phyloP scores from a whole-genome alignment of 2,329 filamentous ascomycete species.

The Aspergillus proliferans region DNA sequence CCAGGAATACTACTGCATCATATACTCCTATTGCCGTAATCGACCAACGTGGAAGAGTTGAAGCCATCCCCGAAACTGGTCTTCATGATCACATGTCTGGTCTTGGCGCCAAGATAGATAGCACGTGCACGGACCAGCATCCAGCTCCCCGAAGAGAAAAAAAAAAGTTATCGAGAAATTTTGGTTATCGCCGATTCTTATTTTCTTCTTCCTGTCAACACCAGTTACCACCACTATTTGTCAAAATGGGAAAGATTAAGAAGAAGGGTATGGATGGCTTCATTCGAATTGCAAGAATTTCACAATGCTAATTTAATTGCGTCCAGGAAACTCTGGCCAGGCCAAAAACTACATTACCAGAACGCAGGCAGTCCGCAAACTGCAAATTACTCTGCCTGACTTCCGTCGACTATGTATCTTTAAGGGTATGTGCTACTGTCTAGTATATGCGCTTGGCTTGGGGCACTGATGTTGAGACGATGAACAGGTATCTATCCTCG shows the following conservation, averaged over 20 bases:
- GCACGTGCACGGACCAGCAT: conserved; percentile 1
- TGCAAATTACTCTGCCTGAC: conserved; percentile 93
- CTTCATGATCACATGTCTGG: neutral
- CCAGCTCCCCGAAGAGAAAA: conserved; percentile 16
- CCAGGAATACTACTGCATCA: neutral
- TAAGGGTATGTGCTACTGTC: conserved; percentile 56
- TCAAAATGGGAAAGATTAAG: conserved; percentile 70
- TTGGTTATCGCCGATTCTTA: conserved; percentile 27
- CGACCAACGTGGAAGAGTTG: conserved; percentile 3
- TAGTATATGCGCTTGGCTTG: neutral
- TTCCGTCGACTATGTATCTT: conserved; percentile 98
- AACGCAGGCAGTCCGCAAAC: conserved; percentile 93
- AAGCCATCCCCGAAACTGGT: conserved; percentile 2
- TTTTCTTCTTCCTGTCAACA: conserved; percentile 13
- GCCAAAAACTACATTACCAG: conserved; percentile 98
- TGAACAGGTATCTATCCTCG: conserved; percentile 78
- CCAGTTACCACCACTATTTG: conserved; percentile 8
- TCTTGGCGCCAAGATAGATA: neutral
- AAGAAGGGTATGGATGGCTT: conserved; percentile 64
- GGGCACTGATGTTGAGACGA: neutral
- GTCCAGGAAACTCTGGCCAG: conserved; percentile 69
- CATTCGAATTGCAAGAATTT: neutral
- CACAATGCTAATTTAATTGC: neutral
- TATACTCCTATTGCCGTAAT: neutral
- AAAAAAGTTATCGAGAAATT: conserved; percentile 34